These are phyloP conservation scores for Aeschynomene evenia DNA, from an alignment of 306 rosid genomes.

Conservation along the genomic window DNA sequence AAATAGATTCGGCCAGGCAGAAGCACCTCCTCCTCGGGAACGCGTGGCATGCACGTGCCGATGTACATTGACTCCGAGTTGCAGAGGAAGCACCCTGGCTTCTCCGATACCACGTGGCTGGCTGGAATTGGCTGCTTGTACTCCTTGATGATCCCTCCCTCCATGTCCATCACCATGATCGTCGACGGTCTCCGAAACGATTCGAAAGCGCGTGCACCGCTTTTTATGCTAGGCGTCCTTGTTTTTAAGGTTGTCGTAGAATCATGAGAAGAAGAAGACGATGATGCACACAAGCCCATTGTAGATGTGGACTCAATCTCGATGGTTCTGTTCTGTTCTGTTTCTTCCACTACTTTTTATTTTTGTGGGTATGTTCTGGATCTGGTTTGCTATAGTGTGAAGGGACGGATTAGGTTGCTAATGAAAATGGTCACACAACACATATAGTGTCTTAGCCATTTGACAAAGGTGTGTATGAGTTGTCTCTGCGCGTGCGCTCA, in stretches of 20 bases:
- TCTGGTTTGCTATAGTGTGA: neutral
- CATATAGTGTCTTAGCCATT: neutral
- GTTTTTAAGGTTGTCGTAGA: neutral
- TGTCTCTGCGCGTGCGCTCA: neutral
- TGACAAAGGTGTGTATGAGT: constrained; percentile 12
- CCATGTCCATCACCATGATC: constrained; percentile 50
- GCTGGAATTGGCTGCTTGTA: constrained; percentile 47
- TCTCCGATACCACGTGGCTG: constrained; percentile 37
- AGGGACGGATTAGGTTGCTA: neutral
- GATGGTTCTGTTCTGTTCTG: neutral
- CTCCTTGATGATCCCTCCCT: constrained; percentile 44
- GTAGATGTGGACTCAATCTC: neutral
- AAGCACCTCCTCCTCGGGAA: constrained; percentile 56
- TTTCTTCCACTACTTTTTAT: neutral
- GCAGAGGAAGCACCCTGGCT: constrained; percentile 52
- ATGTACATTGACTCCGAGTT: constrained; percentile 60
- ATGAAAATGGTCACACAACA: constrained; percentile 1
- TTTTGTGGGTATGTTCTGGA: neutral
- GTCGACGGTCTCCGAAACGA: constrained; percentile 41
- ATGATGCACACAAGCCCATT: constrained; percentile 67
- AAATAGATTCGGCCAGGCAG: constrained; percentile 71
- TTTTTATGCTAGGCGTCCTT: neutral
- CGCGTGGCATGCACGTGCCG: constrained; percentile 53
- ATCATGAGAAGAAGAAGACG: neutral
- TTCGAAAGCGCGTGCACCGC: constrained; percentile 18